A percentile compares a stretch with the other conserved stretches of the same genome.
Evolutionary conservation across 306 rosid genomes (phyloP).

Genomic region (Gillenia trifoliata): DNA sequence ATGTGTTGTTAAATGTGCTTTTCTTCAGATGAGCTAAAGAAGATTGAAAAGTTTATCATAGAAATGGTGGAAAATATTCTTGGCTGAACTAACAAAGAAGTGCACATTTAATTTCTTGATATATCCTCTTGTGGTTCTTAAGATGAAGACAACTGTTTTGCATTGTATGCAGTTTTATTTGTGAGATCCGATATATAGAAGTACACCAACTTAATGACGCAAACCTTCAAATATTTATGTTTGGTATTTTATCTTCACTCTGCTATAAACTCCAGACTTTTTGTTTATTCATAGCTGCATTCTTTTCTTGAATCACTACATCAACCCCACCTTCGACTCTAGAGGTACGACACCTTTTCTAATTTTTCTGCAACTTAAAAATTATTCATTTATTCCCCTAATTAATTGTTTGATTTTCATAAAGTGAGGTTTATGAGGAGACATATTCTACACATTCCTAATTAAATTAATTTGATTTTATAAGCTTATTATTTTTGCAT

Average conservation of each 20-base stretch:
- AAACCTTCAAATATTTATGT: background rate
- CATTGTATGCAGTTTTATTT: constrained; percentile 12
- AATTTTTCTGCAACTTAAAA: background rate
- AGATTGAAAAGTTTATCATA: constrained; percentile 58
- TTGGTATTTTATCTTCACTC: background rate
- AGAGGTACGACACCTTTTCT: background rate
- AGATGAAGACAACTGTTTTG: constrained; percentile 16
- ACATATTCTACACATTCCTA: background rate
- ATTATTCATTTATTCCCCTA: background rate
- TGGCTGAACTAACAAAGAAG: constrained; percentile 72
- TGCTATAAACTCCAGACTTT: background rate
- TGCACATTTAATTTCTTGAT: constrained; percentile 87
- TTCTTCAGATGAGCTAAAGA: constrained; percentile 67
- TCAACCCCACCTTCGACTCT: background rate
- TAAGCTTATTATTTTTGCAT: background rate
- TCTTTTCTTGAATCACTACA: too few species aligned
- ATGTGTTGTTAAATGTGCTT: constrained; percentile 31
- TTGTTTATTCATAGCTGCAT: background rate
- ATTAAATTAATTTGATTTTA: background rate
- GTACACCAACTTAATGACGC: constrained; percentile 6
- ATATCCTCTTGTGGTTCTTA: constrained; percentile 68
- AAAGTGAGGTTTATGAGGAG: background rate
- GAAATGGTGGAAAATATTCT: constrained; percentile 90
- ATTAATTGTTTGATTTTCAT: background rate
- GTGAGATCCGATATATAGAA: background rate